A percentile compares a stretch with the other conserved stretches of the same genome.
Evolutionary conservation across 192 early-diverging fungal genomes (phyloP).

Genomic region (Linnemannia zychae): DNA sequence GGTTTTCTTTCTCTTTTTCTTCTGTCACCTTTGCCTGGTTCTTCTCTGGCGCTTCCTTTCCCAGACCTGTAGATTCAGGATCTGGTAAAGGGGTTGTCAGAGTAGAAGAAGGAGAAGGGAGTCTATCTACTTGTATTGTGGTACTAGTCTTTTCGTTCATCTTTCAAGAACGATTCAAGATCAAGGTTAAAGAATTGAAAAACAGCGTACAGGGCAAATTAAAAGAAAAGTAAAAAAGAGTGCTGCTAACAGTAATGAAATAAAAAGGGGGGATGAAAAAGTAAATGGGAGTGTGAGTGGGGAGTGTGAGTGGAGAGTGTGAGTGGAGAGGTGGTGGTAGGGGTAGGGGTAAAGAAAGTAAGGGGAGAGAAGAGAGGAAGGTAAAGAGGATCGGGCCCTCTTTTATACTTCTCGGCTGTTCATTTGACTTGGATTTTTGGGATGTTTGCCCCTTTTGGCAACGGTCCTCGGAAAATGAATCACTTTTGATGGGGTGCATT

Average conservation of each 20-base stretch:
- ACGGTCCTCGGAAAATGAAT: neutral
- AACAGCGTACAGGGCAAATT: neutral
- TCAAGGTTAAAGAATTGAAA: neutral
- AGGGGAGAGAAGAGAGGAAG: neutral
- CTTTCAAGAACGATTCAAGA: too few relatives aligned
- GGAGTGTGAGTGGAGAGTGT: neutral
- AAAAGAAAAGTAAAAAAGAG: neutral
- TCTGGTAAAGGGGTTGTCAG: neutral
- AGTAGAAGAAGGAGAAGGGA: neutral
- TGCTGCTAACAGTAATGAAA: neutral
- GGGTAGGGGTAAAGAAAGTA: neutral
- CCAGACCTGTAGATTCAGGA: neutral
- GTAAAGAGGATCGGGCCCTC: neutral
- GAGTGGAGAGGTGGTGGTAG: neutral
- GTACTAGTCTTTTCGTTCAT: neutral
- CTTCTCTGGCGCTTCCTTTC: neutral
- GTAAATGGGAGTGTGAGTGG: too few relatives aligned
- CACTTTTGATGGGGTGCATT: neutral
- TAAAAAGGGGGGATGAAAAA: neutral
- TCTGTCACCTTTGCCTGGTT: neutral
- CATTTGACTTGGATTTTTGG: neutral
- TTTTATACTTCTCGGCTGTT: neutral
- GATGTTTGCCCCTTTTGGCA: constrained; percentile 41
- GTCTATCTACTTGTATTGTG: neutral
- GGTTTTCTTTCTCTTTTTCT: neutral